Evolutionary conservation across 176 grass and related monocot species (phyloP), one percentile per base, ranked within the genome.

Genomic region (Rhynchospora breviuscula): DNA sequence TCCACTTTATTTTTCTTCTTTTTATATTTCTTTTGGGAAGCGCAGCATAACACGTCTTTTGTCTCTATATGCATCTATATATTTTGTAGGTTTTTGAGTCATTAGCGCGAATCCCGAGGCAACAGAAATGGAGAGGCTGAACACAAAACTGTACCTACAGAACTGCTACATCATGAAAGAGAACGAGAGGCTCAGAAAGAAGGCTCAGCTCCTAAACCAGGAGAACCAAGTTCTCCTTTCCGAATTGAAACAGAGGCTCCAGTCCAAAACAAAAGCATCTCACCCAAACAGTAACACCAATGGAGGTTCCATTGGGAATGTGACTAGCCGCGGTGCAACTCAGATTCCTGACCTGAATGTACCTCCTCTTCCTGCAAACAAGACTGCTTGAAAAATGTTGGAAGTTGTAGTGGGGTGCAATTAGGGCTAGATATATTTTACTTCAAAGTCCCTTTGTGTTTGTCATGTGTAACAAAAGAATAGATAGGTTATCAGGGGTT

Each of bases 161-260:
- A 97, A 97, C 79, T 97, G 94, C 88, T 97, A 87, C 88, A 97
- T 97, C 83, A 81, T 92, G 89, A 97, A 97, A 74, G 94, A 97
- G 91, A 97, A 97, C 79, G 89, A 97, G 89, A 86, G 94, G 86
- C 89, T 97, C 67, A 88, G 94, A 78, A 97, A 97, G 88, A 92
- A 89, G 63, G 91, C 91, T 13, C 67, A 89, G 82, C 84, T 93
- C 65, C 86, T 97, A 15, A 91, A 97, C 89, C 89, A 97, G 86
- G 89, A 97, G 89, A 97, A 97, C 86, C 89, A 93, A 56, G 89
- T 72, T 40, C 94, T 97, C 59, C 81, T 97, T 52, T 91, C 94
- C 13, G 88, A 93, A 83, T 86, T 97, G 53, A 93, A 93, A 87
- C 89, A 97, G 81, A 92, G 91, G 61, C 84, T 93, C 53, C n/a